Evolutionary conservation across 805 yeast genomes (phyloP), one percentile per base, ranked within the genome.

Genomic region (Candida sakaeoensis): DNA sequence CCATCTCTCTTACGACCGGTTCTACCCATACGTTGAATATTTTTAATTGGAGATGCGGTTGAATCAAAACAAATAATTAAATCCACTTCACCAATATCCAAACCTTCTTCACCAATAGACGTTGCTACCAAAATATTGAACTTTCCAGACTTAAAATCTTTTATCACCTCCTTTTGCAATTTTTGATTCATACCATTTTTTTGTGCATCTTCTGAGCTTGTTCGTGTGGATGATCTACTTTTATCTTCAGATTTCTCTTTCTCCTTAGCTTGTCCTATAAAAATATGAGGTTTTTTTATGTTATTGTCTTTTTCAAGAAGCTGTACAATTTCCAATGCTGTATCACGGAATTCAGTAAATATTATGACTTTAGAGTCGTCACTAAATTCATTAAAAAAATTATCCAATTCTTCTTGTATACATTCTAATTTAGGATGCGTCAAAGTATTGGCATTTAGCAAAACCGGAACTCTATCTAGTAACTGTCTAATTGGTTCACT

Each of bases 1-100:
- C 99, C 99, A 50, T 85, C 88, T 50, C 96, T 69, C 55, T 88
- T 87, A 63, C 99, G 81, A 14, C 99, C 99, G 0, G 99, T 93
- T 64, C 99, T 79, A 19, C 99, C 99, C 95, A 93, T 88, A 51
- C 99, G 68, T 58, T 93, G 99, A 29, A 93, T 75, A 50, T 85
- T 89, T 43, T 95, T 86, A 42, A 93, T 91, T 0, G 98, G 97
- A 33, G 96, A 87, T 21, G 89, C 74, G 0, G 97, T 89, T 0
- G 96, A 86, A 54, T 93, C 99, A 61, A 80, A 93, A 55, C 96
- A 90, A 6, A 93, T 73, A 49, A 93, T 91, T 51, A 93, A 58
- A 60, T 93, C 99, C 39, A 93, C 99, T 57, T 95, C 97, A 23
- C 99, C 99, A 49, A 93, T 95, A 68, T 93, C 99, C 48, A 93